Evolutionary conservation across 1,284 basidiomycete genomes (phyloP), one percentile per base, ranked within the genome.

Genomic region (Austroboletus sp.): DNA sequence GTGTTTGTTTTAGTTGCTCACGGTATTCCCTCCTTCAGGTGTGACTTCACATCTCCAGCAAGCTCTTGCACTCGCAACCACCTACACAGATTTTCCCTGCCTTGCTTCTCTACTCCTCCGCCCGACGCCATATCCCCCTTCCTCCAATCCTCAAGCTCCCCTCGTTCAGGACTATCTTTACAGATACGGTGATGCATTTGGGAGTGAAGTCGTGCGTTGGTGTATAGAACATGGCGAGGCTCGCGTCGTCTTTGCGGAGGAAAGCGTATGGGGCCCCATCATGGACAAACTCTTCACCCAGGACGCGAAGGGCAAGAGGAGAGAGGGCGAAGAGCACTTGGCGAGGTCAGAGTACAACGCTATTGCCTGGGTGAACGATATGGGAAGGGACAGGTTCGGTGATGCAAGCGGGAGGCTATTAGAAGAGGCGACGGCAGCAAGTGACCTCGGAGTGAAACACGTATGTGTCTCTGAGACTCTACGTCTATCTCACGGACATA

Each of bases 301-400:
- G 32, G 51, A 58, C 29, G 41, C 32, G 9, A 63, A 65, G 44
- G 60, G 63, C 2, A 65, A 63, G 40, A 42, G 25, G 0, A 56
- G 39, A 41, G 63, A 63, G 3, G 60, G 47, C 5, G 52, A 58
- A 16, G 50, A 46, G 4, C 29, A 34, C 12, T 35, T 25, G 12
- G 31, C 27, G 1, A 48, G 15, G 30, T 42, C 51, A 30, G 62
- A 63, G 34, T 61, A 54, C 15, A 64, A 80, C 11, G 68, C 78
- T 13, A 76, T 93, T 39, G 85, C 88, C 0, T 98, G 95, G 96
- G 73, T 98, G 35, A 88, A 98, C 63, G 83, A 96, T 64, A 68
- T 98, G 35, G 82, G 80, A 0, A 81, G 85, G 50, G 72, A 72
- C 16, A 73, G 80, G 31, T 89, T 82, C 61, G 77, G 73, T 7